Base-by-base conservation (phyloP, 768 basidiomycete species). In the Leccinum incarnatum region DNA sequence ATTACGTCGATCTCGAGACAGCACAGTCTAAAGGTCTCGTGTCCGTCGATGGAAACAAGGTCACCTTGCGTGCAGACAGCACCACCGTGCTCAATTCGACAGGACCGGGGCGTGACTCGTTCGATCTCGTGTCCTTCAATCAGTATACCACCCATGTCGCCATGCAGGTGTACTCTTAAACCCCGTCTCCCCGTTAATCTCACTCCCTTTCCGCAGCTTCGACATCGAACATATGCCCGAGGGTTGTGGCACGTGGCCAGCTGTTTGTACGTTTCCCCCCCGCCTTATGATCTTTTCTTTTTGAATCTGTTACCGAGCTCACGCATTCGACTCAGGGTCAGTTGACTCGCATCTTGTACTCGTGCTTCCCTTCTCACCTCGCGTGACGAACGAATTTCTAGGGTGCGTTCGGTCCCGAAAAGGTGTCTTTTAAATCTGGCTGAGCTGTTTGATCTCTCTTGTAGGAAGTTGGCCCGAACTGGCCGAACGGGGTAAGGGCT, bases 21-120 rank as follows among this genome's bases (percentile, higher is more conserved):
- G 86, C 88, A 3, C 64, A 75, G n/a, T 72, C 75, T 21, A 70
- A 80, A 60, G 86, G 88, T 62, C 70, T 91, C 15, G 86, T 86
- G 0, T 86, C 76, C 59, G 77, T 84, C 2, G 76, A 76, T 11
- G 78, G 76, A 29, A 74, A 82, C 62, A 58, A 63, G 19, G 72
- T 77, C 17, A 72, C 68, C 3, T 52, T 77, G 17, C 69, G 77
- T 30, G 68, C 74, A 2, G 76, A 78, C 50, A 56, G 64, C n/a
- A 75, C 67, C 8, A 75, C 74, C 0, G 55, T 47, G 2, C 69
- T 78, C 11, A 60, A 47, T 25, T 23, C 76, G 3, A 49, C 61
- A 3, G 75, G 67, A 15, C 67, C 77, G 1, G 76, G 76, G 19
- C 66, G 76, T 21, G 69, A 77, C 48, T 71, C 76, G 12, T 76